These are phyloP conservation scores for Trichoderma erinaceum DNA, from an alignment of 495 filamentous ascomycete species.

Conservation along the genomic window DNA sequence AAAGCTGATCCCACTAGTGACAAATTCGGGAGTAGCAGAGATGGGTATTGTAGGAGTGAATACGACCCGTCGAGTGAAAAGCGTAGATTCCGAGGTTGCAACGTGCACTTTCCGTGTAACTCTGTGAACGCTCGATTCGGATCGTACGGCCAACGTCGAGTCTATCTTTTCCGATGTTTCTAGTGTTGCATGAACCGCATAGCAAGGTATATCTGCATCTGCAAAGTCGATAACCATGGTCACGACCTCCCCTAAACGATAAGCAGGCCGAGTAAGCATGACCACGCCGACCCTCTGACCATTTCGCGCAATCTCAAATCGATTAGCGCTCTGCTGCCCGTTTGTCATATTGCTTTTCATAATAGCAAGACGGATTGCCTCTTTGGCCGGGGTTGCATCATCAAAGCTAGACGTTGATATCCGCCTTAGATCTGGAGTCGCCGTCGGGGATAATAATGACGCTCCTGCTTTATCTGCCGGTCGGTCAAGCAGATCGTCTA, in stretches of 20 bases:
- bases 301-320: slow-evolving; percentile 90
- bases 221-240: slow-evolving; percentile 77
- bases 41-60: slow-evolving; percentile 78
- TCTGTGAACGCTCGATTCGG: slow-evolving; percentile 71
- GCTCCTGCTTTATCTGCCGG: slow-evolving; percentile 45
- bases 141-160: slow-evolving; percentile 72
- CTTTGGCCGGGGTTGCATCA: slow-evolving; percentile 55
- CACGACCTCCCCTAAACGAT: slow-evolving; percentile 82
- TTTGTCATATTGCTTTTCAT: slow-evolving; percentile 62
- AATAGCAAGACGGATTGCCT: slow-evolving; percentile 87
- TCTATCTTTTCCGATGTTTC: slow-evolving; percentile 78
- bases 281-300: slow-evolving; percentile 79
- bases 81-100: slow-evolving; percentile 67
- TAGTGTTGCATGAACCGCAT: slow-evolving; percentile 67
- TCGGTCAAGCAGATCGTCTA: slow-evolving; percentile 69
- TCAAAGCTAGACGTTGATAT: slow-evolving; percentile 41
- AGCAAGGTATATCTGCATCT: slow-evolving; percentile 65
- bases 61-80: slow-evolving; percentile 69
- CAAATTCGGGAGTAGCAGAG: slow-evolving; percentile 73
- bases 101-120: slow-evolving; percentile 77
- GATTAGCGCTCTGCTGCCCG: slow-evolving; percentile 63
- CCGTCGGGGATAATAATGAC: slow-evolving; percentile 65
- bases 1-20: slow-evolving; percentile 76
- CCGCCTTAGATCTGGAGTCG: slow-evolving; percentile 48
- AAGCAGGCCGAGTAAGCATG: slow-evolving; percentile 82